Percentiles rank a stretch among this genome's conserved stretches.
Conservation (phyloP, 176 grass and related monocot genomes). For the Juncus effusus region DNA sequence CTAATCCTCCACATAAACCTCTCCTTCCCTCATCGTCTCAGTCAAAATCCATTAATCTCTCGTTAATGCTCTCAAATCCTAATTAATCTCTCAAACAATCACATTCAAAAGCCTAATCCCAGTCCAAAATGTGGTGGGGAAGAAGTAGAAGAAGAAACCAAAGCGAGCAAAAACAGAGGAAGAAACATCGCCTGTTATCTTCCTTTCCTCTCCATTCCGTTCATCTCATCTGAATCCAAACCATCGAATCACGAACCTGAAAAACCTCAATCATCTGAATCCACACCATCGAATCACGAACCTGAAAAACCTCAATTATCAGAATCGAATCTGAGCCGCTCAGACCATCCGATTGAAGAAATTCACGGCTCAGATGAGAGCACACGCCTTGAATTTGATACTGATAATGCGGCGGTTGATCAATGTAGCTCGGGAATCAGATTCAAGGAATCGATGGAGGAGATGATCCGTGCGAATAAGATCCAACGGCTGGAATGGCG, state of each 20-base stretch:
- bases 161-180: no score
- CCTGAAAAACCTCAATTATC: not conserved
- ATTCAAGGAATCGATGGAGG: not conserved
- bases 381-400: not conserved
- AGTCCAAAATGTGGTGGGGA: not conserved
- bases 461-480: not conserved
- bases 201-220: not conserved
- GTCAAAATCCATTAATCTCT: no score
- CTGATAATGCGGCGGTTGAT: not conserved
- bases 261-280: not conserved
- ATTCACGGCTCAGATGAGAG: not conserved
- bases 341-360: not conserved
- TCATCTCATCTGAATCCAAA: not conserved
- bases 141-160: no score
- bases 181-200: not conserved
- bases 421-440: not conserved
- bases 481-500: not conserved
- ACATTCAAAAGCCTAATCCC: not conserved
- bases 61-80: no score
- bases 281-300: not conserved
- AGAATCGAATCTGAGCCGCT: not conserved
- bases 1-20: no score
- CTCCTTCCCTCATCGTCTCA: no score
- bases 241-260: not conserved
- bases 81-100: no score